Percentiles rank a stretch among this genome's conserved stretches.
phyloP scores from a whole-genome alignment of 2,329 filamentous ascomycete genomes.

The Verticillium nubilum region DNA sequence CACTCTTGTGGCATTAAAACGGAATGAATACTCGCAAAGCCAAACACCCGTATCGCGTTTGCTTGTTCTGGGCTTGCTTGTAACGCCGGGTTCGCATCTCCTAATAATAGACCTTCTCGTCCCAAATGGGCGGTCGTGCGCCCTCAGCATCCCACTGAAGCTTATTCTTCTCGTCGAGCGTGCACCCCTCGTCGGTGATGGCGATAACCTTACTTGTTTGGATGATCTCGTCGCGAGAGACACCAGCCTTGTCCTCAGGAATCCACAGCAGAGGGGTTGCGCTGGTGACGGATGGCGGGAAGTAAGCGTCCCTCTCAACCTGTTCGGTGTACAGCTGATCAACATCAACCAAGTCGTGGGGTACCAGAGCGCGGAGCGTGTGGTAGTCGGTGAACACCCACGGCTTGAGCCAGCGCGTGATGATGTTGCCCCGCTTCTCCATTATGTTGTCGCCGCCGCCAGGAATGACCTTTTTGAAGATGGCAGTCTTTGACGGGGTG shows the following conservation, averaged over 20 bases:
- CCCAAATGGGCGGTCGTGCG: conserved; percentile 37
- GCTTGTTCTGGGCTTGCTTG: background rate
- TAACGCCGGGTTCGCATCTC: background rate
- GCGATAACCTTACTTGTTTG: conserved; percentile 67
- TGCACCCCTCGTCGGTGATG: conserved; percentile 75
- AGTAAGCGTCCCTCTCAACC: conserved; percentile 63
- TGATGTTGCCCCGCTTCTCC: conserved; percentile 48
- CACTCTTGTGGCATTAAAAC: background rate
- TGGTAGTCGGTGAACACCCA: conserved; percentile 71
- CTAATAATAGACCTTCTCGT: conserved; percentile 39
- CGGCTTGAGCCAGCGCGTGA: conserved; percentile 69
- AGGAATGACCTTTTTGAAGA: conserved; percentile 9
- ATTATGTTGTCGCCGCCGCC: conserved; percentile 16
- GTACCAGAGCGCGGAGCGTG: conserved; percentile 64
- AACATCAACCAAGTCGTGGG: conserved; percentile 40
- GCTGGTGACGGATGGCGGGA: conserved; percentile 63
- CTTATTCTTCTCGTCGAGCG: conserved; percentile 59
- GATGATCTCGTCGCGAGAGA: conserved; percentile 71
- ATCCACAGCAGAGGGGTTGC: conserved; percentile 75
- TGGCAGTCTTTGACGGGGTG: conserved; percentile 11
- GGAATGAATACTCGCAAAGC: background rate
- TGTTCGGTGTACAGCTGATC: conserved; percentile 56
- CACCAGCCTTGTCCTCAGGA: conserved; percentile 66
- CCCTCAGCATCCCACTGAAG: conserved; percentile 34
- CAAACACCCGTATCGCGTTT: background rate